Conservation (phyloP, 257 asterid genomes). For the Thymus quinquecostatus region DNA sequence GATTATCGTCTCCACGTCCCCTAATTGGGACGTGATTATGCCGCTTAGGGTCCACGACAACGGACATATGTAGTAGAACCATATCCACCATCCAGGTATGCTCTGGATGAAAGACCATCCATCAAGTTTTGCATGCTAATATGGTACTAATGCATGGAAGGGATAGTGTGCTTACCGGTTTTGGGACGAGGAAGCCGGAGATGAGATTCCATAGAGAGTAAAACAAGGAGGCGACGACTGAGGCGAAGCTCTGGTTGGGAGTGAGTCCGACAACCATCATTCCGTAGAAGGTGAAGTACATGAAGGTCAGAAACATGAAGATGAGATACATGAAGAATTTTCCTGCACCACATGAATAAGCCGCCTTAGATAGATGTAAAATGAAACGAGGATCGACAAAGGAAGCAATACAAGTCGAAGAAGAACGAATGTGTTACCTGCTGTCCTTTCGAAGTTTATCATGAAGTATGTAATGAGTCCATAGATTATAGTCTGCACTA, state of each 20-base stretch:
- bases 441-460: constrained; percentile 82
- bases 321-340: constrained; percentile 46
- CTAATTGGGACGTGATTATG: constrained; percentile 77
- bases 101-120: constrained; percentile 39
- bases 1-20: constrained; percentile 63
- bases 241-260: constrained; percentile 51
- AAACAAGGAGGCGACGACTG: constrained; percentile 49
- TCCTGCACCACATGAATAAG: constrained; percentile 35
- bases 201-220: constrained; percentile 58
- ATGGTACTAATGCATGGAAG: too few relatives aligned
- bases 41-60: constrained; percentile 81
- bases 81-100: constrained; percentile 89
- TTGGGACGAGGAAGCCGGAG: constrained; percentile 62
- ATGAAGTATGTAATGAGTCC: constrained; percentile 79
- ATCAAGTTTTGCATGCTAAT: not conserved
- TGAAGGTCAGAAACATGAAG: constrained; percentile 54
- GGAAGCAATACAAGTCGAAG: not conserved
- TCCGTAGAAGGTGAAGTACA: constrained; percentile 58
- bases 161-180: constrained; percentile 37
- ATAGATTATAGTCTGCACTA: constrained; percentile 64
- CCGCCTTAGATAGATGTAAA: not conserved
- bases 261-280: constrained; percentile 64
- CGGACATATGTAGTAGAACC: constrained; percentile 90
- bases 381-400: not conserved
- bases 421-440: constrained; percentile 42